Evolutionary conservation across 2,329 filamentous ascomycete species (phyloP).

Genomic region (Nemania serpens): DNA sequence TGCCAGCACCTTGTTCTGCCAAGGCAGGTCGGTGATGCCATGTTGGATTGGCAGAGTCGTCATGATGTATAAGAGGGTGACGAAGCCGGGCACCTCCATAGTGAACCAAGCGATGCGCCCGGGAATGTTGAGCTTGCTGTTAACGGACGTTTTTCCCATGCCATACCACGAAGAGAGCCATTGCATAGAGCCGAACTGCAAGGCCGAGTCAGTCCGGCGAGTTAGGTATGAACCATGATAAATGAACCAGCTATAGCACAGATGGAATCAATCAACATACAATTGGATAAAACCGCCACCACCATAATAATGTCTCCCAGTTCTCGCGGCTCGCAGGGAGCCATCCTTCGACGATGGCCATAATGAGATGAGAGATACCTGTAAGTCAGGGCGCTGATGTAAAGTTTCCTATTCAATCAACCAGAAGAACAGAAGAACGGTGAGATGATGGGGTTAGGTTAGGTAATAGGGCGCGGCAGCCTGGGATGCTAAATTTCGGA

Average conservation of each 20-base stretch:
- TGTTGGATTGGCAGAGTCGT: conserved; percentile 64
- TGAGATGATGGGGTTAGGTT: not conserved
- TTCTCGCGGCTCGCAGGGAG: conserved; percentile 62
- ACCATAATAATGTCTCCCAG: conserved; percentile 56
- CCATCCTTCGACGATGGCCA: conserved; percentile 59
- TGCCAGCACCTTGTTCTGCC: conserved; percentile 77
- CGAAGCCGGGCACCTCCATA: conserved; percentile 83
- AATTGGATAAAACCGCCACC: conserved; percentile 61
- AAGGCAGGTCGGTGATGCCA: conserved; percentile 66
- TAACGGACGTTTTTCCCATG: conserved; percentile 86
- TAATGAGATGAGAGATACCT: conserved; percentile 31
- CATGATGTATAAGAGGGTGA: conserved; percentile 81
- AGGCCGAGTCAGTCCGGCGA: not conserved
- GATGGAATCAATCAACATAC: too few species aligned
- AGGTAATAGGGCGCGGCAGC: too few species aligned
- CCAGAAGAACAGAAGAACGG: not conserved
- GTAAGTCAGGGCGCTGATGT: not conserved
- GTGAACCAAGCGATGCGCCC: conserved; percentile 85
- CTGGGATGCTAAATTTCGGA: too few species aligned
- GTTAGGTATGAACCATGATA: not conserved
- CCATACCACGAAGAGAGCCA: conserved; percentile 82
- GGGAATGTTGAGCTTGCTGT: conserved; percentile 80
- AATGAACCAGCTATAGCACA: too few species aligned
- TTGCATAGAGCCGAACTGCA: conserved; percentile 72
- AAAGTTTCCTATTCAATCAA: not conserved